Base-by-base conservation (phyloP, 2,329 filamentous ascomycete species). In the Camptophora hylomeconis region DNA sequence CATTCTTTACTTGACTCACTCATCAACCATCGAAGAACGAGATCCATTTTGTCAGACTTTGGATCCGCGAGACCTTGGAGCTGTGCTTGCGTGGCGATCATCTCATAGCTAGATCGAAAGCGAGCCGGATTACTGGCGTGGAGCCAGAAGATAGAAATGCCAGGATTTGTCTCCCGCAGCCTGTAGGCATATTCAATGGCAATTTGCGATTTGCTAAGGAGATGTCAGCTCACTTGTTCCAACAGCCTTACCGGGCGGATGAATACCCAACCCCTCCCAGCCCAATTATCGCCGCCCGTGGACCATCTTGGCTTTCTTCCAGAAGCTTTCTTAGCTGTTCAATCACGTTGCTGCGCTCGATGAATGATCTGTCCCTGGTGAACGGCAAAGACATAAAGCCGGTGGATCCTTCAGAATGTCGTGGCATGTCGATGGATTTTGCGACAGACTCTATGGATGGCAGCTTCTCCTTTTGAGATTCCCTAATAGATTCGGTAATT, bases 181-280 rank as follows among this genome's bases (percentile, higher is more conserved):
- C 39, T 39, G 23, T 49, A 45, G 0, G 41, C 43, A 16, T 47
- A 28, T 16, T 50, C 44, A 9, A 53, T 30, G 1, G 38, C 41
- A 11, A 52, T 28, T 12, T 51, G 47, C 0, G 49, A 45, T 26
- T 53, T 53, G 2, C 51, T 44, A n/a, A n/a, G n/a, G n/a, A n/a
- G n/a, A n/a, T n/a, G n/a, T n/a, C n/a, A n/a, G n/a, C n/a, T n/a
- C n/a, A n/a, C n/a, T n/a, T n/a, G n/a, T n/a, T n/a, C n/a, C n/a
- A n/a, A n/a, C n/a, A n/a, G n/a, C n/a, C n/a, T n/a, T n/a, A n/a
- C n/a, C n/a, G n/a, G n/a, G n/a, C n/a, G n/a, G n/a, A n/a, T n/a
- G n/a, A n/a, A 45, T 54, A 47, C 41, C 54, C 37, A 20, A 53
- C 41, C 9, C 54, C 52, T 3, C 53, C 54, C 2, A 57, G 31